Conservation (phyloP, 306 rosid genomes). For the Comarum palustre region DNA sequence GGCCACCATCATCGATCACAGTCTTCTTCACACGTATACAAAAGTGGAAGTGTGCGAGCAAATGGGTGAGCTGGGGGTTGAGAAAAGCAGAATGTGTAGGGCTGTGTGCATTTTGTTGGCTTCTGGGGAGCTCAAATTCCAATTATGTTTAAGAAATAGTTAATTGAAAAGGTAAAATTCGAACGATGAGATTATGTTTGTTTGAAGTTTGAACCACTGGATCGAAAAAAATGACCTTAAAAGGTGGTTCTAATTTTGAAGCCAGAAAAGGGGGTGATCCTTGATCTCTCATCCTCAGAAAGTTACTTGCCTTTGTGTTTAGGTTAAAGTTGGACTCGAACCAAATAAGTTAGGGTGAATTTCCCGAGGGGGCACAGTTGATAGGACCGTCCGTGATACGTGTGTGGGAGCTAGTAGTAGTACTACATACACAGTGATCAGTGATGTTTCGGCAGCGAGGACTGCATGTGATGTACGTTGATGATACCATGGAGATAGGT, state of each 20-base stretch:
- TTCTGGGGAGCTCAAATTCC: conserved; percentile 51
- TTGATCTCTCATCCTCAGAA: conserved; percentile 21
- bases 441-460: not conserved
- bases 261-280: not conserved
- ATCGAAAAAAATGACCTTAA: not conserved
- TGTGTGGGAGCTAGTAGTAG: conserved; percentile 21
- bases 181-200: not conserved
- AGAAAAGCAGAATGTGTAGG: conserved; percentile 40
- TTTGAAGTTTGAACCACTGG: not conserved
- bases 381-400: conserved; percentile 89
- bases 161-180: not conserved
- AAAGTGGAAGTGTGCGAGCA: conserved; percentile 46
- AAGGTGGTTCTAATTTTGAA: conserved; percentile 2
- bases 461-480: conserved; percentile 11
- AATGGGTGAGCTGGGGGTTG: conserved; percentile 5
- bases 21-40: conserved; percentile 38
- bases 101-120: conserved; percentile 24
- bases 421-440: not conserved
- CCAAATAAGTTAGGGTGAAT: conserved; percentile 6
- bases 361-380: conserved; percentile 46
- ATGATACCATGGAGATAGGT: not conserved
- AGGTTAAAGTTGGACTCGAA: conserved; percentile 33
- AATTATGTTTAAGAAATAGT: conserved; percentile 22
- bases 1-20: conserved; percentile 48
- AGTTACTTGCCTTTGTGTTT: conserved; percentile 53